These are phyloP conservation scores for Halteria grandinella DNA, from an alignment of 73 alveolate species.

Conservation along the genomic window DNA sequence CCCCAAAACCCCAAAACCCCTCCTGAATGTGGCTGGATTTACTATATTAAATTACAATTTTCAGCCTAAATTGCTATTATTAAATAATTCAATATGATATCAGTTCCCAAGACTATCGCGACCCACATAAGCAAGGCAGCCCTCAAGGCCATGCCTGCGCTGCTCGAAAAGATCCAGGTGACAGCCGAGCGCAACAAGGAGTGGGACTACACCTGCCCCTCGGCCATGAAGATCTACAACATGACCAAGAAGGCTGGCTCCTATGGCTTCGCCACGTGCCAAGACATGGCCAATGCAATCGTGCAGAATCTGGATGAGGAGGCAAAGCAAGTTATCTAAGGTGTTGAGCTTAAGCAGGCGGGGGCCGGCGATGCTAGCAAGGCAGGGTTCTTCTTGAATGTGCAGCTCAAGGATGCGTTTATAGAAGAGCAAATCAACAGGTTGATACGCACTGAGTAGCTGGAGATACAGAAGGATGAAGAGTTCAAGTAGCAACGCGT, in stretches of 20 bases:
- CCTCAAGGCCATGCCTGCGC: slow-evolving; percentile 52
- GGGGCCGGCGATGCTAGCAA: slow-evolving; percentile 61
- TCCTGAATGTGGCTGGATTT: too few species aligned
- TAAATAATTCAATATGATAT: slow-evolving; percentile 19
- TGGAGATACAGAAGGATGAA: slow-evolving; percentile 46
- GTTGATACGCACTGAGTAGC: slow-evolving; percentile 35
- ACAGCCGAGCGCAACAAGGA: slow-evolving; percentile 60
- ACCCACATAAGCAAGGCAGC: slow-evolving; percentile 21
- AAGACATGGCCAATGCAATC: slow-evolving; percentile 78
- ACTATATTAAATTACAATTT: too few species aligned
- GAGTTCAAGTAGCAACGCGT: slow-evolving; percentile 62
- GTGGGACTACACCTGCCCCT: slow-evolving; percentile 81
- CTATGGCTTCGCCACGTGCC: slow-evolving; percentile 66
- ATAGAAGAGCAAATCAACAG: slow-evolving; percentile 64
- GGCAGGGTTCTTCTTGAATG: slow-evolving; percentile 66
- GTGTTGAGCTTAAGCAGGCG: slow-evolving; percentile 46
- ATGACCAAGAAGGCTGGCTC: slow-evolving; percentile 77
- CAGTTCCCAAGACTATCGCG: slow-evolving; percentile 27
- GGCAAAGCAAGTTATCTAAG: slow-evolving; percentile 46
- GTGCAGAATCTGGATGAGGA: slow-evolving; percentile 61
- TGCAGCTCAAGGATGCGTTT: slow-evolving; percentile 58
- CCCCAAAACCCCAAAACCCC: too few species aligned
- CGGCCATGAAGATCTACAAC: slow-evolving; percentile 83
- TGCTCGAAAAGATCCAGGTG: slow-evolving; percentile 46
- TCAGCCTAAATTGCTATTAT: too few species aligned